Conservation (phyloP, 2,329 filamentous ascomycete species). For the Dactylonectria macrodidyma region DNA sequence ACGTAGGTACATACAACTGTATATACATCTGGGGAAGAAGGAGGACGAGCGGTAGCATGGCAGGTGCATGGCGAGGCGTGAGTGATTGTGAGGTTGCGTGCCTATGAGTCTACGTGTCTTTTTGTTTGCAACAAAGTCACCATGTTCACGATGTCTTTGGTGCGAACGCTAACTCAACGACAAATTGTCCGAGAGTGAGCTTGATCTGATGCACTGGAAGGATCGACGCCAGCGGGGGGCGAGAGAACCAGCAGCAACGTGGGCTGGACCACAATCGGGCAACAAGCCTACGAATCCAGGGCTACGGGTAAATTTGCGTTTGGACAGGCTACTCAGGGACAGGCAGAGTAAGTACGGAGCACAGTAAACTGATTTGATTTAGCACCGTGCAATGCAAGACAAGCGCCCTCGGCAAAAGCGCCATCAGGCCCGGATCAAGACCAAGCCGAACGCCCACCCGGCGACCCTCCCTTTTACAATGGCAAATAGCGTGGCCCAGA, state of each 20-base stretch:
- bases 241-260: constrained; percentile 1
- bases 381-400: neutral
- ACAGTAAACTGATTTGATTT: neutral
- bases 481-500: neutral
- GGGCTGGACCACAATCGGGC: neutral
- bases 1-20: neutral
- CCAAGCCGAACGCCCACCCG: neutral
- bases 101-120: constrained; percentile 1
- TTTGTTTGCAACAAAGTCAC: constrained; percentile 6
- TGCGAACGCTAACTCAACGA: constrained; percentile 7
- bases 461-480: neutral
- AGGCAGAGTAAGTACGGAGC: neutral
- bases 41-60: constrained; percentile 2
- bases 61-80: constrained; percentile 4
- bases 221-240: constrained; percentile 15
- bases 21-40: constrained; percentile 9
- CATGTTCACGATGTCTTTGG: neutral
- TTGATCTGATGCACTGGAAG: neutral
- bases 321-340: too few species aligned
- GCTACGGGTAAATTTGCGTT: neutral
- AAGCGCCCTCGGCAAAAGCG: neutral
- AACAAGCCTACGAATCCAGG: neutral
- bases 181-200: constrained; percentile 7
- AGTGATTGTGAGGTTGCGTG: constrained; percentile 3
- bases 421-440: neutral